Conservation (phyloP, 1,284 basidiomycete genomes). For the Ganoderma lingzhi region DNA sequence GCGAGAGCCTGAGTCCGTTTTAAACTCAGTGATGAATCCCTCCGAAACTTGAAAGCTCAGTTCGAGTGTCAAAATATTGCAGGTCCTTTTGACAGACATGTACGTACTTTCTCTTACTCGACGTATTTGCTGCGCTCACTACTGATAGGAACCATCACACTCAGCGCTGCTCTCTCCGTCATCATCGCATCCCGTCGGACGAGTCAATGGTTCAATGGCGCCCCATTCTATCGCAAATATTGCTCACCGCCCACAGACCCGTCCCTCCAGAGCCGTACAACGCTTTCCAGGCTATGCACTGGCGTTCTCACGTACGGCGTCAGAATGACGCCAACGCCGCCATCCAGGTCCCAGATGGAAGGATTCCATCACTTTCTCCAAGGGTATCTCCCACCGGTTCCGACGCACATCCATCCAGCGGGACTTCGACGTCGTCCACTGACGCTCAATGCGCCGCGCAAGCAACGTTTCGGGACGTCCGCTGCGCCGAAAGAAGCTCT, state of each 20-base stretch:
- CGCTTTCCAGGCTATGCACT: background rate
- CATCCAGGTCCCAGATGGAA: conserved; percentile 17
- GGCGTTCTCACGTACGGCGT: conserved; percentile 17
- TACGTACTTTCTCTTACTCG: background rate
- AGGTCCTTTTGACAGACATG: background rate
- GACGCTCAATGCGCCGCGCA: conserved; percentile 19
- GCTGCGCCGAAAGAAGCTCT: conserved; percentile 15
- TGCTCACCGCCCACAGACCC: background rate
- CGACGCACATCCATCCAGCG: conserved; percentile 20
- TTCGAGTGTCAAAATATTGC: background rate
- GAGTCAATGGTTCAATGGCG: background rate
- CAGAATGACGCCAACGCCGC: conserved; percentile 19
- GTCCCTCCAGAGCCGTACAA: background rate
- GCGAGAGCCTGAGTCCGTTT: too few species aligned
- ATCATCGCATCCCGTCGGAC: background rate
- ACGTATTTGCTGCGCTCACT: background rate
- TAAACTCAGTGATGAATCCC: too few species aligned
- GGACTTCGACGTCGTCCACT: conserved; percentile 9
- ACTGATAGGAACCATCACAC: background rate
- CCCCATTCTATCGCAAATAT: conserved; percentile 4
- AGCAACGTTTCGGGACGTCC: conserved; percentile 2
- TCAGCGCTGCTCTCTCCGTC: background rate
- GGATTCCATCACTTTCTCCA: conserved; percentile 15
- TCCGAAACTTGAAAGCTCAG: background rate
- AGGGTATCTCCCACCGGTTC: conserved; percentile 18